These are phyloP conservation scores for Torulaspora pretoriensis DNA, from an alignment of 1,139 yeast genomes.

Conservation along the genomic window DNA sequence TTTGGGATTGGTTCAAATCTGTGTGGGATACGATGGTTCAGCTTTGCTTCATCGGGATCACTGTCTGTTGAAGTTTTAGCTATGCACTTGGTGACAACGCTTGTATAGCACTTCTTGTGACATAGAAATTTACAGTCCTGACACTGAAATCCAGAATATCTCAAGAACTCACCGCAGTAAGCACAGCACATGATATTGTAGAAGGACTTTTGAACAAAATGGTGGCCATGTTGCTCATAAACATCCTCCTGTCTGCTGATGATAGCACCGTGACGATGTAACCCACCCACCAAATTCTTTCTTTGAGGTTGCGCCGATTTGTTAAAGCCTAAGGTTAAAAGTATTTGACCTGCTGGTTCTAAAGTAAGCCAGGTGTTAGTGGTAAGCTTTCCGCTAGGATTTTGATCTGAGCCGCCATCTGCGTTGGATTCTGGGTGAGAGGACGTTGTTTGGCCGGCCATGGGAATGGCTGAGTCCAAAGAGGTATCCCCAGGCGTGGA, in stretches of 20 bases:
- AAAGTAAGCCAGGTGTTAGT: slow-evolving; percentile 85
- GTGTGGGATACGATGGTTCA: slow-evolving; percentile 95
- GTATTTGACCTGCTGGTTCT: slow-evolving; percentile 91
- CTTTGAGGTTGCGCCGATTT: slow-evolving; percentile 53
- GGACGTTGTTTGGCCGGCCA: slow-evolving; percentile 6
- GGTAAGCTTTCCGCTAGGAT: slow-evolving; percentile 26
- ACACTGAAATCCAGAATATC: slow-evolving; percentile 94
- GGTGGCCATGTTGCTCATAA: slow-evolving; percentile 94
- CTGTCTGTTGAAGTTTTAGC: slow-evolving; percentile 82
- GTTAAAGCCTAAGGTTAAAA: slow-evolving; percentile 72
- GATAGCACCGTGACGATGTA: slow-evolving; percentile 98
- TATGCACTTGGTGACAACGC: slow-evolving; percentile 93
- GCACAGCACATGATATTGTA: slow-evolving; percentile 97
- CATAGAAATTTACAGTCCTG: slow-evolving; percentile 93
- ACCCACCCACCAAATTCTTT: slow-evolving; percentile 46
- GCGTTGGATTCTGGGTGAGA: neutral
- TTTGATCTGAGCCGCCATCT: slow-evolving; percentile 1
- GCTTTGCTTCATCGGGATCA: slow-evolving; percentile 82
- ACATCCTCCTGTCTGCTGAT: slow-evolving; percentile 93
- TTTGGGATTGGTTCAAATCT: slow-evolving; percentile 87
- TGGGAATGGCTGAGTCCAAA: slow-evolving; percentile 9
- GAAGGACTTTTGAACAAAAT: slow-evolving; percentile 90
- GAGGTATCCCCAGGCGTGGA: slow-evolving; percentile 15
- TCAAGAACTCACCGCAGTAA: slow-evolving; percentile 88
- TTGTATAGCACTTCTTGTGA: slow-evolving; percentile 89